These are phyloP conservation scores for Theileria sp. DNA, from an alignment of 169 alveolate genomes.

Conservation along the genomic window DNA sequence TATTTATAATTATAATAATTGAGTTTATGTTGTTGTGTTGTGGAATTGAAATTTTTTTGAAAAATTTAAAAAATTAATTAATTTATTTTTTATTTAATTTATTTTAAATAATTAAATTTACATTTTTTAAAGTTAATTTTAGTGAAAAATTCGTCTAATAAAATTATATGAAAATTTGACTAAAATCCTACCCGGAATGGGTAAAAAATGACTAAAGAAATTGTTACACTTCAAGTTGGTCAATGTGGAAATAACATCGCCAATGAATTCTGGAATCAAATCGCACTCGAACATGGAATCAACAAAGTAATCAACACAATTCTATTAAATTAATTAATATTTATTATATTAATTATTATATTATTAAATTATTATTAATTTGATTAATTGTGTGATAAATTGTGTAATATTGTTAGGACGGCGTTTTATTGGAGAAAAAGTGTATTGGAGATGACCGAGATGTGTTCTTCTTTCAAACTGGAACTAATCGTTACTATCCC, in stretches of 20 bases:
- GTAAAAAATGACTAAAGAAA: conserved; percentile 81
- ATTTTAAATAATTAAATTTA: no score
- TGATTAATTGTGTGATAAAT: neutral
- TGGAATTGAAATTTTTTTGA: no score
- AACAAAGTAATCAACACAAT: conserved; percentile 58
- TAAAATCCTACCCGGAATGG: no score
- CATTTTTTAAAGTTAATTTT: no score
- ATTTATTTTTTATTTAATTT: neutral
- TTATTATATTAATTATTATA: no score
- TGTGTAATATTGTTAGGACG: conserved; percentile 55
- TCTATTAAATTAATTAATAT: no score
- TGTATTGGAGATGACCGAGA: conserved; percentile 93
- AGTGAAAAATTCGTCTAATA: no score
- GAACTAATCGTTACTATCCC: conserved; percentile 86
- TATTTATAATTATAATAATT: no score
- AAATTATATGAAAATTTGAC: neutral
- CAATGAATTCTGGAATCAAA: conserved; percentile 97
- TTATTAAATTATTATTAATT: no score
- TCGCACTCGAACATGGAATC: conserved; percentile 97
- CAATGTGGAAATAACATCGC: conserved; percentile 99
- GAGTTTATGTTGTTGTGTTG: neutral
- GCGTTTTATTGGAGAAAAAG: conserved; percentile 65
- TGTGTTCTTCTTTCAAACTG: conserved; percentile 96
- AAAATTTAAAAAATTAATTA: no score
- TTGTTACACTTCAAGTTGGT: conserved; percentile 97